Evolutionary conservation across 371 early-diverging fungal species (phyloP), one percentile per base, ranked within the genome.

Genomic region (Mortierella sp.): DNA sequence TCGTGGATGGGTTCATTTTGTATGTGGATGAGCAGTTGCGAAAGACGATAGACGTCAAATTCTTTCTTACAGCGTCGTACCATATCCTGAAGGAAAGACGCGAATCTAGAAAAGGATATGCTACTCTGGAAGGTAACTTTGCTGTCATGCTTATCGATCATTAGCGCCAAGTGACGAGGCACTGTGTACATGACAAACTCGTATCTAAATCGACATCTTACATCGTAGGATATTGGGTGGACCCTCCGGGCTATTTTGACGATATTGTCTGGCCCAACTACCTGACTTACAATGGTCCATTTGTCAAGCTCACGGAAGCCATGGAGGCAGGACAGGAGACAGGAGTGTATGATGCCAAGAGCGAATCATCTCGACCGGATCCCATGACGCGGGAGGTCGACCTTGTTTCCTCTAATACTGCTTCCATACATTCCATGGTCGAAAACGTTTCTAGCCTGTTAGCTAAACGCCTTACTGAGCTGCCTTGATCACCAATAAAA

Each of bases 171-270:
- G 35, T 35, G 35, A 35, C 6, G 6, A 3, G 43, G 43, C 16
- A 14, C n/a, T 8, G 20, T 20, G 6, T 8, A 8, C n/a, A n/a
- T 16, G 18, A 8, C 3, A 20, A n/a, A 49, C 49, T n/a, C 49
- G n/a, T n/a, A n/a, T 37, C 11, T 37, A 43, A 24, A 20, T 22
- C 51, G 5, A 35, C 5, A 18, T 49, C 28, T 12, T 26, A 16
- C 24, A 10, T 28, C 14, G 20, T 78, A 87, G 93, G 91, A 0
- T 90, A 90, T 57, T 94, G 96, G 96, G 80, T 72, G 0, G 97
- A 96, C 83, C 96, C 97, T n/a, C 95, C 95, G 1, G 89, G 88
- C 2, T 96, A 96, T 73, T 96, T 95, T 86, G 93, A 94, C 66
- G 72, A 85, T 2, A 86, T 95, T 72, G 97, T 96, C 5, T 96